These are phyloP conservation scores for Pseudocercospora pini-densiflorae DNA, from an alignment of 2,329 filamentous ascomycete genomes.

Conservation along the genomic window DNA sequence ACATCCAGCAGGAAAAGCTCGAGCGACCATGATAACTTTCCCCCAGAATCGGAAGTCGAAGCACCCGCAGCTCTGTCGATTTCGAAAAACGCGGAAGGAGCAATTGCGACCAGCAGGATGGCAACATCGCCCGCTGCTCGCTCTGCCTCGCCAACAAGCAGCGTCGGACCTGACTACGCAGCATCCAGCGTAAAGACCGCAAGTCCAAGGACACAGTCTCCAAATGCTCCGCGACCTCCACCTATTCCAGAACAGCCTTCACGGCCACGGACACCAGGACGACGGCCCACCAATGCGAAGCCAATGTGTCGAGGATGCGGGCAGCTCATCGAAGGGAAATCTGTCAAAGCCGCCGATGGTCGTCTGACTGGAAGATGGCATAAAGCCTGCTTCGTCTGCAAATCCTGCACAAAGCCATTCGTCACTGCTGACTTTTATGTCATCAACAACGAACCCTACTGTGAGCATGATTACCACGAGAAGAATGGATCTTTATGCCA, in stretches of 20 bases:
- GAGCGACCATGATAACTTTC: neutral
- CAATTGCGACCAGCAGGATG: neutral
- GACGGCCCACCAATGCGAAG: conserved; percentile 55
- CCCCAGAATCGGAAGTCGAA: neutral
- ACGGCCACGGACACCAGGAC: conserved; percentile 20
- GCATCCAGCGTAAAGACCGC: conserved; percentile 5
- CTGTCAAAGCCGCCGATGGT: conserved; percentile 90
- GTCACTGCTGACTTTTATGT: conserved; percentile 92
- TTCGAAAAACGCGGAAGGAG: neutral
- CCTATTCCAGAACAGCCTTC: conserved; percentile 25
- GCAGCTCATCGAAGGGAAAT: conserved; percentile 82
- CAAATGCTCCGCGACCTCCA: conserved; percentile 20
- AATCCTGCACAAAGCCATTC: conserved; percentile 80
- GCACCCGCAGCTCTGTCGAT: conserved; percentile 13
- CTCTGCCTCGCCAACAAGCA: conserved; percentile 19
- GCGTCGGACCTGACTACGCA: conserved; percentile 13
- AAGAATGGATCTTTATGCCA: conserved; percentile 86
- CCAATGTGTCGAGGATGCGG: conserved; percentile 84
- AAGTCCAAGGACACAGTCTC: conserved; percentile 20
- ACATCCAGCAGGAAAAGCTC: neutral
- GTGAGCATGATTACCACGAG: conserved; percentile 89
- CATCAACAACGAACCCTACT: conserved; percentile 83
- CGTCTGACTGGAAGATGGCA: conserved; percentile 92
- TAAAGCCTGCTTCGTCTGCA: conserved; percentile 92
- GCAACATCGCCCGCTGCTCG: conserved; percentile 16